These are phyloP conservation scores for Lasiosphaeria hispida DNA, from an alignment of 495 filamentous ascomycete species.

Conservation along the genomic window DNA sequence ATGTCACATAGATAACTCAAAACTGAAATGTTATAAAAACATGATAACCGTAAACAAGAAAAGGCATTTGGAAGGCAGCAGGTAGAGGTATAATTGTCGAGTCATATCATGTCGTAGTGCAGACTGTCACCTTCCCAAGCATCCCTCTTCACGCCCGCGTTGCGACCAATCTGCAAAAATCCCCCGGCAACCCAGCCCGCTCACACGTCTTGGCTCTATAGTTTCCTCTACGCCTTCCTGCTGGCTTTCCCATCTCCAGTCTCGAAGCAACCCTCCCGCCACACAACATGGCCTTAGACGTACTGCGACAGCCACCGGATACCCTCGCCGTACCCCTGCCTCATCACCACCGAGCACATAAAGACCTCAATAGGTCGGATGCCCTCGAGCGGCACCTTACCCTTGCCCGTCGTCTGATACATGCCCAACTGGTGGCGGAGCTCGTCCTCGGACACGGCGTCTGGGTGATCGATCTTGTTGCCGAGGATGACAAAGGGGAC, in stretches of 20 bases:
- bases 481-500: constrained; percentile 93
- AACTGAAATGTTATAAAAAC: too few species aligned
- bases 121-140: constrained; percentile 25
- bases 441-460: constrained; percentile 92
- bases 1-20: too few species aligned
- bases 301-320: constrained; percentile 81
- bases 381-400: constrained; percentile 90
- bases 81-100: constrained; percentile 27
- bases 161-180: constrained; percentile 10
- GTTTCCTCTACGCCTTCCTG: constrained; percentile 2
- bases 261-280: neutral
- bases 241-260: neutral
- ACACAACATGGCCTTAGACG: constrained; percentile 47
- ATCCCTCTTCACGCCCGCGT: constrained; percentile 10
- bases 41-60: neutral
- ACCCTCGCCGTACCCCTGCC: constrained; percentile 83
- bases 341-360: constrained; percentile 98
- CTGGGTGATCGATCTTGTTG: constrained; percentile 98
- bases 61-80: neutral
- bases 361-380: constrained; percentile 97
- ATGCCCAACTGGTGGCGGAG: constrained; percentile 84
- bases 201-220: constrained; percentile 7
- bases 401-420: constrained; percentile 97
- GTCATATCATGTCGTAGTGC: constrained; percentile 32
- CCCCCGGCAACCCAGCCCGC: constrained; percentile 13